These are phyloP conservation scores for Apiosordaria backusii DNA, from an alignment of 495 filamentous ascomycete species.

Conservation along the genomic window DNA sequence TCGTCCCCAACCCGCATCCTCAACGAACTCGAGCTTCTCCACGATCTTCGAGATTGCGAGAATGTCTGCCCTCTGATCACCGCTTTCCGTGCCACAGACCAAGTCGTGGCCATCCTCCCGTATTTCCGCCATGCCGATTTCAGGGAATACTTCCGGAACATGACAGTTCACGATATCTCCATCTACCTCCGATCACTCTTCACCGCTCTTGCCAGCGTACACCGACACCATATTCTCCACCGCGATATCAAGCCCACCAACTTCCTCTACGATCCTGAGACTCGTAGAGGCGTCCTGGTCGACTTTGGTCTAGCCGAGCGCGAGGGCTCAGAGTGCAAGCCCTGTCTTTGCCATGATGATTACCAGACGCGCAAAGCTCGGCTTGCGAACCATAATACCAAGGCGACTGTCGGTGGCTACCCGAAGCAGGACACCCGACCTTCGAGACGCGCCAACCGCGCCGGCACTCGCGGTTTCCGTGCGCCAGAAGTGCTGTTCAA, in stretches of 20 bases:
- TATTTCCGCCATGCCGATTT: constrained; percentile 97
- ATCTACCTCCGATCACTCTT: constrained; percentile 89
- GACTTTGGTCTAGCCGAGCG: constrained; percentile 95
- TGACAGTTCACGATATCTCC: constrained; percentile 78
- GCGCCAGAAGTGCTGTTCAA: constrained; percentile 97
- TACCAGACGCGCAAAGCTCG: constrained; percentile 33
- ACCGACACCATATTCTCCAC: constrained; percentile 79
- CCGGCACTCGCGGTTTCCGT: constrained; percentile 93
- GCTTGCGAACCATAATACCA: neutral
- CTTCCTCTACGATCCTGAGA: constrained; percentile 86
- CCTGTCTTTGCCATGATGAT: constrained; percentile 64
- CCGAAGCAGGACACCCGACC: constrained; percentile 84
- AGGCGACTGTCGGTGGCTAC: constrained; percentile 50
- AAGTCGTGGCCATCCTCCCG: constrained; percentile 90
- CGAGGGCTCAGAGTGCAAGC: constrained; percentile 67
- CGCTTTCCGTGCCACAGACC: constrained; percentile 87
- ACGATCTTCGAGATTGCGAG: constrained; percentile 75
- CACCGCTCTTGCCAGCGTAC: constrained; percentile 76
- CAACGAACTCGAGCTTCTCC: constrained; percentile 95
- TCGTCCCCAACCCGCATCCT: constrained; percentile 88
- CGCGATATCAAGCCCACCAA: constrained; percentile 99
- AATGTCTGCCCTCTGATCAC: constrained; percentile 95
- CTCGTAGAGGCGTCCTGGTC: constrained; percentile 82
- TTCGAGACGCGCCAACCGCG: constrained; percentile 85
- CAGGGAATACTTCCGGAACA: constrained; percentile 85